Evolutionary conservation across 192 early-diverging fungal genomes (phyloP).

Genomic region (Coemansia sp.): DNA sequence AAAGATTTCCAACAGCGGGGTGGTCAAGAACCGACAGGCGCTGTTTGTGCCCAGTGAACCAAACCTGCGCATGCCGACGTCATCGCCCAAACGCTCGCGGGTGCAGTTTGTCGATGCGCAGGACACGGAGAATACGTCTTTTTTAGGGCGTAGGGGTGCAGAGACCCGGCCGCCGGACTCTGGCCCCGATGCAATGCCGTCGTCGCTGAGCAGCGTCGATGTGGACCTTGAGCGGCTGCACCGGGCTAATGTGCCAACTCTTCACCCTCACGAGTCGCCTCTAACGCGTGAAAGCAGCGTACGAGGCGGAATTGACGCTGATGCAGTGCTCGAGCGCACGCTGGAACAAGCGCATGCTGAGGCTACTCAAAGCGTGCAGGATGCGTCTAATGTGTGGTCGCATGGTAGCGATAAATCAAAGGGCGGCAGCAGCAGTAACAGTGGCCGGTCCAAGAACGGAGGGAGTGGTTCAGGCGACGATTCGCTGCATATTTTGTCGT

Average conservation of each 20-base stretch:
- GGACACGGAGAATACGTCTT: constrained; percentile 15
- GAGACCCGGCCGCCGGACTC: constrained; percentile 25
- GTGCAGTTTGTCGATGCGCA: constrained; percentile 19
- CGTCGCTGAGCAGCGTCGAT: constrained; percentile 27
- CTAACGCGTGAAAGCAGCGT: constrained; percentile 14
- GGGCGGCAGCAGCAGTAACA: constrained; percentile 6
- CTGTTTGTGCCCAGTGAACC: constrained; percentile 35
- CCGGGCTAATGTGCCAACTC: constrained; percentile 24
- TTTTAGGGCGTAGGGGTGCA: constrained; percentile 52
- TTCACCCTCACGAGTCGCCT: constrained; percentile 20
- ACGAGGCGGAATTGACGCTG: constrained; percentile 5
- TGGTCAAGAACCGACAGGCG: constrained; percentile 45
- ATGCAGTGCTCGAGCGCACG: constrained; percentile 7
- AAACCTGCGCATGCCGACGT: background rate
- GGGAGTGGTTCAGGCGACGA: constrained; percentile 37
- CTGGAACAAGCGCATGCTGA: constrained; percentile 5
- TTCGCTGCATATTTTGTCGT: constrained; percentile 42
- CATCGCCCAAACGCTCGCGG: constrained; percentile 8
- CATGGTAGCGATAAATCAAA: constrained; percentile 28
- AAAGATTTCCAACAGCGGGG: constrained; percentile 43
- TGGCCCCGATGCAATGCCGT: constrained; percentile 19
- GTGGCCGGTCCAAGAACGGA: too few species aligned
- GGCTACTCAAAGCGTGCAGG: background rate
- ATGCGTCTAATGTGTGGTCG: constrained; percentile 4
- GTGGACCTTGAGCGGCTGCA: constrained; percentile 30